Base-by-base conservation (phyloP, 164 flowering plant species). In the Stephania cephalantha region DNA sequence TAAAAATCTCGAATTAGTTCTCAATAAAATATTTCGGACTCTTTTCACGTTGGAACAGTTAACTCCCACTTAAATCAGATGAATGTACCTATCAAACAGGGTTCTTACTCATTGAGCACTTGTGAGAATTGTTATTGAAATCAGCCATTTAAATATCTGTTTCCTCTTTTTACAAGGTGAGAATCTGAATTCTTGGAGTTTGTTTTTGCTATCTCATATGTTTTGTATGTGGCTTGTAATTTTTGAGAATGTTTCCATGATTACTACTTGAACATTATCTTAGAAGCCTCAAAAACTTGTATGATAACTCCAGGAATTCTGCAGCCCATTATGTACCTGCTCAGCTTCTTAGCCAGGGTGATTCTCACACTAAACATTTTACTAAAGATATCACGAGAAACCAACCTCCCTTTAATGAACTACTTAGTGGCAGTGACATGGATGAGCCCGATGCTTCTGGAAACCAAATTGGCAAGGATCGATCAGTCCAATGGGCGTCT, bases 381-480 rank as follows among this genome's bases (percentile, higher is more conserved):
- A 72, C 74, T 58, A 89, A 87, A 72, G 93, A 83, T 67, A 74
- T 82, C 8, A 52, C 83, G 55, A 82, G 79, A 71, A 88, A 84
- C 74, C 89, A 86, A 79, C 90, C 86, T 58, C 85, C 87, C 71
- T 90, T 91, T 80, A 85, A 84, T 77, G 91, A 86, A 29, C 85
- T 87, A 81, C 87, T 85, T 75, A 85, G 84, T 81, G 81, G 84
- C 50, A 82, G 72, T 79, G 95, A 89, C 76, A 81, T 85, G 82
- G 93, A 90, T 78, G 88, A 86, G 75, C 75, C 82, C 44, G 89
- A 86, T 77, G 75, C 77, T 15, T 88, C 76, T 70, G 86, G 86
- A 74, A 75, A 74, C 68, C 87, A 81, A 18, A 84, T 48, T 79
- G 92, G 84, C 71, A 84, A 83, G 83, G 95, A 91, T 75, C 80